Percentiles rank a stretch among this genome's conserved stretches.
These are phyloP conservation scores for Mortierella sp. DNA, from an alignment of 371 early-diverging fungal genomes.

Conservation along the genomic window DNA sequence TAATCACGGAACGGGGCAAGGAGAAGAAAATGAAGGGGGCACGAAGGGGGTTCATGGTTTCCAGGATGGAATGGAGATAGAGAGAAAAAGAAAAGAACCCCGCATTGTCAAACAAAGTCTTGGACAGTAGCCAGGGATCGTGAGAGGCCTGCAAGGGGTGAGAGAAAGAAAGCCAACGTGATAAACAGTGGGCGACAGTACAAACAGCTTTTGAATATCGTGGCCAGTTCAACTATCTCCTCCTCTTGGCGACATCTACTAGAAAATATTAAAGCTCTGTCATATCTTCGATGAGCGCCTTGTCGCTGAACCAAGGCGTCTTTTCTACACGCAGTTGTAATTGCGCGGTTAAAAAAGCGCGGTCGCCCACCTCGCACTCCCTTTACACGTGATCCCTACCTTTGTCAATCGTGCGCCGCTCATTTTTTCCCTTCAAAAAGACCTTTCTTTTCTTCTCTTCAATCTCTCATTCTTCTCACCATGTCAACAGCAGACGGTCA, in stretches of 20 bases:
- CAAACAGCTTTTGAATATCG: not conserved
- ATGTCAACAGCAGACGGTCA: not conserved
- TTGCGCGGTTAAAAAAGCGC: not conserved
- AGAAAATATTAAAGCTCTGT: not conserved
- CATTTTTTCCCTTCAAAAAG: not conserved
- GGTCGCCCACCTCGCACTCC: not conserved
- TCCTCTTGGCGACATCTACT: not conserved
- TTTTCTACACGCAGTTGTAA: not conserved
- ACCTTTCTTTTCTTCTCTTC: not conserved
- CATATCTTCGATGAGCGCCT: not conserved
- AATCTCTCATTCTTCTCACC: not conserved
- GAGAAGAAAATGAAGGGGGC: conserved; percentile 1
- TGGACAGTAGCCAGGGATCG: not conserved
- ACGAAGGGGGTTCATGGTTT: not conserved
- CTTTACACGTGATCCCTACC: not conserved
- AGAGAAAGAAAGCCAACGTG: not conserved
- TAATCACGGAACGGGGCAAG: not conserved
- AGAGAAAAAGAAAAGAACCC: not conserved
- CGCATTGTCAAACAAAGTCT: not conserved
- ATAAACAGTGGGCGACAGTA: not conserved
- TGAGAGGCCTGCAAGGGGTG: not conserved
- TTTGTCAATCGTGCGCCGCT: no score
- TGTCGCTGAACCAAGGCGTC: not conserved
- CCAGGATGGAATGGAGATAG: not conserved
- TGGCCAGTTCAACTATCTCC: not conserved